Conservation (phyloP, 805 yeast species). For the Ogataea trehaloabstinens region DNA sequence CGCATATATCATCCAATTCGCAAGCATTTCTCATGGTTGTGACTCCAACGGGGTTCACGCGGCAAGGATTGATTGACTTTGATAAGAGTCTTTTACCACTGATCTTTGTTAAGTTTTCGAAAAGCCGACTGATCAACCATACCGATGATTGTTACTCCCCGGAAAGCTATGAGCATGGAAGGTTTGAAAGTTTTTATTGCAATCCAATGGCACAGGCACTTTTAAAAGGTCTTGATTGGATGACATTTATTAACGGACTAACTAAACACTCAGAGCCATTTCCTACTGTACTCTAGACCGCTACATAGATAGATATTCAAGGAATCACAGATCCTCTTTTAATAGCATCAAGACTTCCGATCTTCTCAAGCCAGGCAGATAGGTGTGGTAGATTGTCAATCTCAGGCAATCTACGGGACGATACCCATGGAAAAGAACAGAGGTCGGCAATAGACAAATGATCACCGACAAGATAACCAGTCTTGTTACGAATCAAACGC, state of each 20-base stretch:
- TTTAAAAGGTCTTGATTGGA: conserved; percentile 37
- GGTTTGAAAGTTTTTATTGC: conserved; percentile 34
- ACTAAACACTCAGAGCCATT: conserved; percentile 1
- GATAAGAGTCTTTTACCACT: conserved; percentile 46
- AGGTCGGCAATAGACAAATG: conserved; percentile 61
- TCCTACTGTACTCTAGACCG: not conserved
- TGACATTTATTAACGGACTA: conserved; percentile 17
- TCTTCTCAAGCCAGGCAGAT: conserved; percentile 38
- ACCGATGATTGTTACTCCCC: conserved; percentile 30
- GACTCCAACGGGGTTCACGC: conserved; percentile 45
- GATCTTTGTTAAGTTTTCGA: conserved; percentile 40
- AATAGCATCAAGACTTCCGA: conserved; percentile 35
- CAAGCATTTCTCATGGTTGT: conserved; percentile 40
- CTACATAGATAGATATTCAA: not conserved
- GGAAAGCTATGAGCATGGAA: conserved; percentile 39
- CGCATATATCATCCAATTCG: conserved; percentile 1
- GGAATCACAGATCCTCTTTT: conserved; percentile 28
- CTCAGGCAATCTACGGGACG: conserved; percentile 27
- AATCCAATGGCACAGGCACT: conserved; percentile 37
- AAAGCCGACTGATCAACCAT: conserved; percentile 26
- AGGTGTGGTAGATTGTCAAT: conserved; percentile 39
- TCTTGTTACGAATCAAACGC: conserved; percentile 43
- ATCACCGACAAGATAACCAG: conserved; percentile 60
- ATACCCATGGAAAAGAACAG: conserved; percentile 47
- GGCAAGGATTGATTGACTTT: conserved; percentile 44